phyloP scores from a whole-genome alignment of 2,329 filamentous ascomycete species.

The Escovopsis sp. region DNA sequence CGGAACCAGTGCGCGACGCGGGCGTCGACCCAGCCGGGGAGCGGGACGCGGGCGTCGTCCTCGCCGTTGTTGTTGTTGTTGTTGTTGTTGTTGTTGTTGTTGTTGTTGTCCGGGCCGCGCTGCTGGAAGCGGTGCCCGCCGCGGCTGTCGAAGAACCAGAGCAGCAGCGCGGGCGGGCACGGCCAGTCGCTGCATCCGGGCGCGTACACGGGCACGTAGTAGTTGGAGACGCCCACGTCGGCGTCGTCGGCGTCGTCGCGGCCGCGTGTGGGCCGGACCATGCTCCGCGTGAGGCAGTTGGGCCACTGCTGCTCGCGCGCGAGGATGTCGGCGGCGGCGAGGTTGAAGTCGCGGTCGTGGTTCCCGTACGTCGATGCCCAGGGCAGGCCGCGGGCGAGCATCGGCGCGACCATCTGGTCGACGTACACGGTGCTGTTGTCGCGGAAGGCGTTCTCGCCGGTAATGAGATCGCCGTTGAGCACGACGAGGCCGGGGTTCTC shows the following conservation, averaged over 20 bases:
- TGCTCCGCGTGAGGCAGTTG: constrained; percentile 24
- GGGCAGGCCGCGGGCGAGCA: constrained; percentile 37
- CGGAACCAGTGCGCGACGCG: constrained; percentile 32
- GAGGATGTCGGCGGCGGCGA: constrained; percentile 32
- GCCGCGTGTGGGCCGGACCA: constrained; percentile 23
- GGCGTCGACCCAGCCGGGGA: constrained; percentile 31
- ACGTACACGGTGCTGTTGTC: constrained; percentile 42
- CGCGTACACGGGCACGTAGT: constrained; percentile 30
- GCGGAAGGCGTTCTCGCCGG: constrained; percentile 45
- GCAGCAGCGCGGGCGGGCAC: constrained; percentile 30
- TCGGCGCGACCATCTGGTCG: constrained; percentile 42
- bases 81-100: too few relatives aligned
- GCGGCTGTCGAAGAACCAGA: constrained; percentile 61
- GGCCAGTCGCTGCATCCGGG: constrained; percentile 15
- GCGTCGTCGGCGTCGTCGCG: constrained; percentile 6
- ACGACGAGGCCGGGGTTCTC: constrained; percentile 48
- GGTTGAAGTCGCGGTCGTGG: constrained; percentile 48
- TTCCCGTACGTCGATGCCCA: constrained; percentile 62
- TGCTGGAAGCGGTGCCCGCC: constrained; percentile 39
- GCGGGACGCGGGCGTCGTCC: constrained; percentile 15
- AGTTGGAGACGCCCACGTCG: constrained; percentile 30
- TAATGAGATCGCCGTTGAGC: constrained; percentile 58
- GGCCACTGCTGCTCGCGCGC: constrained; percentile 24
- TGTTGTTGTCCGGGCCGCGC: constrained; percentile 2
- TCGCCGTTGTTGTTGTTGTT: too few relatives aligned